Evolutionary conservation across 371 early-diverging fungal genomes (phyloP).

Genomic region (Rhizoclosmatium hyalinum): DNA sequence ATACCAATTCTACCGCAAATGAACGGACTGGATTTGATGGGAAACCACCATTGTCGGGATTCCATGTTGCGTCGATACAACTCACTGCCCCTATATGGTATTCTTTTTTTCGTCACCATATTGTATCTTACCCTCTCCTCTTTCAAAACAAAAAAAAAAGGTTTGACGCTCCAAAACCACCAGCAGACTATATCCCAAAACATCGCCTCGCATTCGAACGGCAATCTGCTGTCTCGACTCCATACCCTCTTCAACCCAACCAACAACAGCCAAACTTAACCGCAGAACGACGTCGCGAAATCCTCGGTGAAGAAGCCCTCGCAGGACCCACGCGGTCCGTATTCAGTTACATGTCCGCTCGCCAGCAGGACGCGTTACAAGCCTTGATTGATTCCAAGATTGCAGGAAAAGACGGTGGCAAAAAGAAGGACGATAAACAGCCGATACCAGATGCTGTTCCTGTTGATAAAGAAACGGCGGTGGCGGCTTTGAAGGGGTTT

Average conservation of each 20-base stretch:
- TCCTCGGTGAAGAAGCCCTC: constrained; percentile 76
- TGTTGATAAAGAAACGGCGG: constrained; percentile 71
- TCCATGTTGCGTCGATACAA: constrained; percentile 53
- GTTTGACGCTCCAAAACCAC: constrained; percentile 41
- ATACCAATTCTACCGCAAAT: not conserved
- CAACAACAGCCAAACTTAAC: constrained; percentile 32
- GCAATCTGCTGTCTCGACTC: constrained; percentile 19
- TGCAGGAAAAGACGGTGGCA: constrained; percentile 22
- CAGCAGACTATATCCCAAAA: constrained; percentile 27
- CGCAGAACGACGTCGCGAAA: constrained; percentile 71
- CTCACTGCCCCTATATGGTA: constrained; percentile 63
- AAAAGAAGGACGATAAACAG: constrained; percentile 24
- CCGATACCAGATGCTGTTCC: constrained; percentile 49
- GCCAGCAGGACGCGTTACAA: constrained; percentile 73
- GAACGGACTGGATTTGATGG: constrained; percentile 57
- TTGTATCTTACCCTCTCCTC: not conserved
- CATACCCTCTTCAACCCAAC: not conserved
- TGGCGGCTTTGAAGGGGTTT: constrained; percentile 80
- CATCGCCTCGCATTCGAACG: not conserved
- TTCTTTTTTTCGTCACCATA: not conserved
- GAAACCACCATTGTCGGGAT: constrained; percentile 64
- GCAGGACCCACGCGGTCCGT: constrained; percentile 74
- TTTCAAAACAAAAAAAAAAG: constrained; percentile 5
- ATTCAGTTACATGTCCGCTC: constrained; percentile 74
- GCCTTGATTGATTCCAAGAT: constrained; percentile 52